These are phyloP conservation scores for Lasiosphaeria miniovina DNA, from an alignment of 495 filamentous ascomycete genomes.

Conservation along the genomic window DNA sequence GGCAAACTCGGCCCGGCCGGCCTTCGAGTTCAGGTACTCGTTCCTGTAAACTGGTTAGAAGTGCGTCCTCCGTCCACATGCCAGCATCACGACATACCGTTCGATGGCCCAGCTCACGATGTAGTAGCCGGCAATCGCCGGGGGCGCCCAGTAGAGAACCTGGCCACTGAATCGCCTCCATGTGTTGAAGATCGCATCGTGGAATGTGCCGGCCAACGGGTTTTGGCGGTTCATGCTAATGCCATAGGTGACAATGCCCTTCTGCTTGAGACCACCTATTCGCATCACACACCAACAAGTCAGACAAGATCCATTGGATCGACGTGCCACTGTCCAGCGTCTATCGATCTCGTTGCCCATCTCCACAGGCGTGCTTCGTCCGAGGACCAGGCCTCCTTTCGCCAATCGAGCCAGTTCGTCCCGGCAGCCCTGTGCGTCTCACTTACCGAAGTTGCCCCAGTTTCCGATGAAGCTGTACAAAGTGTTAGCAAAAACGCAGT, in stretches of 20 bases:
- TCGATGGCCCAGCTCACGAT: constrained; percentile 83
- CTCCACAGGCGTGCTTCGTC: neutral
- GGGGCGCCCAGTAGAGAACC: constrained; percentile 79
- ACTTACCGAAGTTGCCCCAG: constrained; percentile 86
- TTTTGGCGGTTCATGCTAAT: constrained; percentile 53
- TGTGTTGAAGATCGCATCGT: constrained; percentile 61
- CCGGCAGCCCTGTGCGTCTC: constrained; percentile 5
- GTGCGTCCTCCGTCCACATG: neutral
- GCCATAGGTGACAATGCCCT: constrained; percentile 55
- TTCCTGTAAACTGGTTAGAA: constrained; percentile 58
- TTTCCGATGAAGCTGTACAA: constrained; percentile 68
- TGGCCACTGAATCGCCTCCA: constrained; percentile 60
- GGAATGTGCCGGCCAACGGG: constrained; percentile 54
- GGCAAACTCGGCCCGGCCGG: constrained; percentile 62
- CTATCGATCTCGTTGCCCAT: neutral
- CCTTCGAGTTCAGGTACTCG: constrained; percentile 89
- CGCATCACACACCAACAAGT: constrained; percentile 3
- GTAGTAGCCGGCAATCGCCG: constrained; percentile 70
- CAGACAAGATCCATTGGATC: constrained; percentile 15
- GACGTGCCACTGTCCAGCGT: neutral
- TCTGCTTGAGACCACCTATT: constrained; percentile 50
- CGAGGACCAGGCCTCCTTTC: neutral
- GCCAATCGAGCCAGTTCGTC: neutral
- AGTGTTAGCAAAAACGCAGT: neutral
- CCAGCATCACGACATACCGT: constrained; percentile 54